Evolutionary conservation across 257 asterid species (phyloP), one percentile per base, ranked within the genome.

Genomic region (Nyctanthes arbortristis): DNA sequence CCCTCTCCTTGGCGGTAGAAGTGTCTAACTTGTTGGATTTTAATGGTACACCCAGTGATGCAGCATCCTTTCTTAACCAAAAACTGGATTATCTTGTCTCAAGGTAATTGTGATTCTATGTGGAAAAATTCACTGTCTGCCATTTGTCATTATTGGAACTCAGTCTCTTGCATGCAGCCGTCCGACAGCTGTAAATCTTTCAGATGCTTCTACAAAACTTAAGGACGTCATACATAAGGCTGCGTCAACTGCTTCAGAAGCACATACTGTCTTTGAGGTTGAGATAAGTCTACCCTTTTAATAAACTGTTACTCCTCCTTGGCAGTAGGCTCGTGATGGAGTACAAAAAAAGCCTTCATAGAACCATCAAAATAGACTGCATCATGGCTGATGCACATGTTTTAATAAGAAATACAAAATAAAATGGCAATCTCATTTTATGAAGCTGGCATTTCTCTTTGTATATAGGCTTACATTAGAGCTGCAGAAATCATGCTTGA

Each of bases 141-240:
- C 29, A 34, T 73, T 66, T 66, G 43, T 59, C 35, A 45, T 9
- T 18, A 31, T 58, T 11, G 14, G 36, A 66, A 65, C 24, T 72
- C 43, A 0, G 35, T 66, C 16, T 57, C 20, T 32, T 64, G 6
- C 49, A 37, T 75, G 77, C 88, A 93, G 99, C 72, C 96, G 99
- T 27, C 97, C 97, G 29, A 93, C 99, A 61, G 99, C 97, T 57
- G 99, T 93, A 54, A 93, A 93, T 88, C 96, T 93, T 63, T 84
- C 84, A 35, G 96, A 93, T 77, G 96, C 96, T 70, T 92, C 95
- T 56, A 61, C 74, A 4, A 93, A 91, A 84, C 99, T 93, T 45
- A 89, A 82, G 77, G 90, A 86, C 56, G 65, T 87, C 27, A 61
- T 86, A 40, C 69, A 47, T 39, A 81, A 84, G 68, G 90, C 85